These are phyloP conservation scores for Phytophthora aleatoria DNA, from an alignment of 352 stramenopile genomes.

Conservation along the genomic window DNA sequence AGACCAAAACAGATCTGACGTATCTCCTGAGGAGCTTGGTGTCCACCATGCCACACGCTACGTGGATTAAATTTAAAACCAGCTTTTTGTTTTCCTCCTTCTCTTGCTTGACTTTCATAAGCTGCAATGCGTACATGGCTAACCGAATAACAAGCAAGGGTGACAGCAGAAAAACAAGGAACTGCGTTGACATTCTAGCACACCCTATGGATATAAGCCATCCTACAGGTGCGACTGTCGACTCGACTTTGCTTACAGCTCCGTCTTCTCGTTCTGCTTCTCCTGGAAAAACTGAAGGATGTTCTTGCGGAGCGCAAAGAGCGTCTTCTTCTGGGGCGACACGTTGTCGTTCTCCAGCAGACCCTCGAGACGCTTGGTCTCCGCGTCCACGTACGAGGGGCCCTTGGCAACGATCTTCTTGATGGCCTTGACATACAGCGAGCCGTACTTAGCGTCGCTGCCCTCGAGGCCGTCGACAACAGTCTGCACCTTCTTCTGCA, in stretches of 20 bases:
- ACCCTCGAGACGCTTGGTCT: slow-evolving; percentile 83
- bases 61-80: slow-evolving; percentile 61
- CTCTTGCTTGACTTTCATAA: not conserved
- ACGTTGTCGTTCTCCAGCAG: slow-evolving; percentile 87
- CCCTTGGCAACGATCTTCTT: slow-evolving; percentile 92
- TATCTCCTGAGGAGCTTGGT: slow-evolving; percentile 82
- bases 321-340: slow-evolving; percentile 86
- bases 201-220: slow-evolving; percentile 9
- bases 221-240: slow-evolving; percentile 14
- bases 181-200: slow-evolving; percentile 33
- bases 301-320: slow-evolving; percentile 91
- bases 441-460: slow-evolving; percentile 73
- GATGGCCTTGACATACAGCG: slow-evolving; percentile 89
- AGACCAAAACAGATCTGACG: slow-evolving; percentile 37
- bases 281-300: slow-evolving; percentile 82
- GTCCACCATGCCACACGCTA: slow-evolving; percentile 86
- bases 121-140: too few species aligned
- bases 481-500: slow-evolving; percentile 77
- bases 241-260: slow-evolving; percentile 32
- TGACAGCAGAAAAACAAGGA: slow-evolving; percentile 27
- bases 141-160: too few species aligned
- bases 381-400: slow-evolving; percentile 76
- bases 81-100: slow-evolving; percentile 21
- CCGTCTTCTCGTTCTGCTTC: slow-evolving; percentile 47
- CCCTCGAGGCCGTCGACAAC: slow-evolving; percentile 74